Evolutionary conservation across 1,284 basidiomycete genomes (phyloP).

Genomic region (Cryptococcus amylolentus): DNA sequence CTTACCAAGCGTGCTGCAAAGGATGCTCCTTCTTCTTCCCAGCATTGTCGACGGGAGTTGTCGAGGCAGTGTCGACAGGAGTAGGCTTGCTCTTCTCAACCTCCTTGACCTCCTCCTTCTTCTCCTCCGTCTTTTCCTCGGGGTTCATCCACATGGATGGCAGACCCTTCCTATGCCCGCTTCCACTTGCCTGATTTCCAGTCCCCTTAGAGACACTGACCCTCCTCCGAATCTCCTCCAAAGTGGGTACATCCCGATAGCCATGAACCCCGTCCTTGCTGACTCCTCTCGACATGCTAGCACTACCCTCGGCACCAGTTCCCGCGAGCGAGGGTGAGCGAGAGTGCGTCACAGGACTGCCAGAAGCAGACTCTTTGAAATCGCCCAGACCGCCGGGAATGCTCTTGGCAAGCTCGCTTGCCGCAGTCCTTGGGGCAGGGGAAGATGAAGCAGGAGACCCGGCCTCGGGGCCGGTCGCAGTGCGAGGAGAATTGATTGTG

Average conservation of each 20-base stretch:
- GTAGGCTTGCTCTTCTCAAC: conserved; percentile 6
- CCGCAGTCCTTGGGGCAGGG: conserved; percentile 5
- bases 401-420: not conserved
- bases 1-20: conserved; percentile 74
- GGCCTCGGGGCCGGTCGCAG: not conserved
- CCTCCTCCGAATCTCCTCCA: conserved; percentile 73
- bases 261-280: conserved; percentile 54
- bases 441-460: not conserved
- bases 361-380: not conserved
- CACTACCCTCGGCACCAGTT: not conserved
- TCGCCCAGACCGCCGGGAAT: not conserved
- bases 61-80: conserved; percentile 5
- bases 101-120: conserved; percentile 5
- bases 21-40: conserved; percentile 73
- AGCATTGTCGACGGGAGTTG: not conserved
- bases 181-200: not conserved
- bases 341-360: not conserved
- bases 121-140: not conserved
- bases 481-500: not conserved
- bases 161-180: not conserved
- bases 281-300: conserved; percentile 11
- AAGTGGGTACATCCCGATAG: conserved; percentile 77
- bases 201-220: conserved; percentile 12
- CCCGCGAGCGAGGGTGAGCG: not conserved
- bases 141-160: not conserved